Evolutionary conservation across 2,329 filamentous ascomycete genomes (phyloP).

Genomic region (Endothia cerciana): DNA sequence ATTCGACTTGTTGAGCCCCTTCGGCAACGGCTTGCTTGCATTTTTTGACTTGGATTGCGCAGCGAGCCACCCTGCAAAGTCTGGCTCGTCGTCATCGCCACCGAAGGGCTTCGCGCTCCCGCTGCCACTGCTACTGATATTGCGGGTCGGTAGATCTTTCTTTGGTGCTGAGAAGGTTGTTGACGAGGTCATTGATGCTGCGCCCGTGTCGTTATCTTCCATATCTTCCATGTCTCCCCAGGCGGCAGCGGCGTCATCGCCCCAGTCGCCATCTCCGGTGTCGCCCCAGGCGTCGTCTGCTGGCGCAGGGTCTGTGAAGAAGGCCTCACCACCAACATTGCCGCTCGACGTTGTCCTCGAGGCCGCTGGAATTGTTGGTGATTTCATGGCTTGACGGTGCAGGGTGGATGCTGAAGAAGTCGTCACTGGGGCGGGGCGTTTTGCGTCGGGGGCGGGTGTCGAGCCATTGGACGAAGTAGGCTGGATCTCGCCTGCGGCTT

Average conservation of each 20-base stretch:
- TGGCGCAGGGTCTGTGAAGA: slow-evolving; percentile 59
- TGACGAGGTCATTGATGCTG: slow-evolving; percentile 37
- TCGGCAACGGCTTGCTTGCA: slow-evolving; percentile 71
- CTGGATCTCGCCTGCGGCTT: slow-evolving; percentile 86
- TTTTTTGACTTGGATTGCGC: slow-evolving; percentile 81
- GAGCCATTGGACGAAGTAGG: slow-evolving; percentile 51
- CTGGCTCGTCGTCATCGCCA: slow-evolving; percentile 79
- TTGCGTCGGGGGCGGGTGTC: slow-evolving; percentile 42
- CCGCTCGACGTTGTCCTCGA: slow-evolving; percentile 42
- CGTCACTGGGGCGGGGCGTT: slow-evolving; percentile 39
- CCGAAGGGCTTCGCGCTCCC: slow-evolving; percentile 63
- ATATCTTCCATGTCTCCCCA: slow-evolving; percentile 70
- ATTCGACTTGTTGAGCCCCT: slow-evolving; percentile 71
- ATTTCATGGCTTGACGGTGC: slow-evolving; percentile 63
- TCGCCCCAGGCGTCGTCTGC: slow-evolving; percentile 79
- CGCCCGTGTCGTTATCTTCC: slow-evolving; percentile 47
- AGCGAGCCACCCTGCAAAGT: slow-evolving; percentile 94
- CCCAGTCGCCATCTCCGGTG: slow-evolving; percentile 77
- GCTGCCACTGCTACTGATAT: slow-evolving; percentile 28
- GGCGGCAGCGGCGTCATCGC: slow-evolving; percentile 66
- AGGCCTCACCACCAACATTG: slow-evolving; percentile 50
- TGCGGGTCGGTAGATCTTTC: slow-evolving; percentile 33
- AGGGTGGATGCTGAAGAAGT: slow-evolving; percentile 61
- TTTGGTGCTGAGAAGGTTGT: slow-evolving; percentile 28
- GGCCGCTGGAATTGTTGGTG: slow-evolving; percentile 38